Percentiles rank a stretch among this genome's conserved stretches.
Evolutionary conservation across 257 asterid genomes (phyloP).

Genomic region (Gynochthodes officinalis): DNA sequence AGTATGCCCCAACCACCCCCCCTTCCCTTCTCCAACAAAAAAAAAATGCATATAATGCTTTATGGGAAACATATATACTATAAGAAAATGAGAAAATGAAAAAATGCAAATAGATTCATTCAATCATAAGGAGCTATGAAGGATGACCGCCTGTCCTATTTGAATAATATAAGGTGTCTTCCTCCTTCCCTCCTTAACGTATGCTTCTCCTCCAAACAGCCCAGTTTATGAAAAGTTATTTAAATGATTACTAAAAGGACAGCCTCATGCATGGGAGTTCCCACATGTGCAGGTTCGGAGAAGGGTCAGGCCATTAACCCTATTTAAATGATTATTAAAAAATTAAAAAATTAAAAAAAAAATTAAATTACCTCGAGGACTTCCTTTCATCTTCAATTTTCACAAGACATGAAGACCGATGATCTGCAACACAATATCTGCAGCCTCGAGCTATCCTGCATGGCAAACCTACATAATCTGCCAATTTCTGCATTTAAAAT

Average conservation of each 20-base stretch:
- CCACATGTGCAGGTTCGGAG: too few relatives aligned
- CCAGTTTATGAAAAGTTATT: neutral
- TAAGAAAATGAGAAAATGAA: neutral
- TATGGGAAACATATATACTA: neutral
- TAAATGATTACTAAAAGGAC: too few relatives aligned
- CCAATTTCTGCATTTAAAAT: slow-evolving; percentile 67
- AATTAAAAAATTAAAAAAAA: slow-evolving; percentile 12
- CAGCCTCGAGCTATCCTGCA: slow-evolving; percentile 98
- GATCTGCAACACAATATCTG: slow-evolving; percentile 83
- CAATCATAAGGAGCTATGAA: neutral
- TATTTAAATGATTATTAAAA: too few relatives aligned
- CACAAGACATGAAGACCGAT: slow-evolving; percentile 86
- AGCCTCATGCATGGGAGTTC: too few relatives aligned
- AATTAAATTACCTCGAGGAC: slow-evolving; percentile 45
- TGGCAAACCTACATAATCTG: slow-evolving; percentile 94
- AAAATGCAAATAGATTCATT: neutral
- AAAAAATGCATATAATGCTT: neutral
- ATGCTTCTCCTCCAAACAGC: neutral
- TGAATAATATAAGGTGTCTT: neutral
- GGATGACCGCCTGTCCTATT: neutral
- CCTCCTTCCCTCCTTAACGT: neutral
- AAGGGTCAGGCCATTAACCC: too few relatives aligned
- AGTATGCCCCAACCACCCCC: too few relatives aligned
- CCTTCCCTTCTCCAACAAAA: neutral
- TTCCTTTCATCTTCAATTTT: slow-evolving; percentile 68